Percentiles rank a stretch among this genome's conserved stretches.
These are phyloP conservation scores for Blumeriella jaapii DNA, from an alignment of 2,329 filamentous ascomycete genomes.

Conservation along the genomic window DNA sequence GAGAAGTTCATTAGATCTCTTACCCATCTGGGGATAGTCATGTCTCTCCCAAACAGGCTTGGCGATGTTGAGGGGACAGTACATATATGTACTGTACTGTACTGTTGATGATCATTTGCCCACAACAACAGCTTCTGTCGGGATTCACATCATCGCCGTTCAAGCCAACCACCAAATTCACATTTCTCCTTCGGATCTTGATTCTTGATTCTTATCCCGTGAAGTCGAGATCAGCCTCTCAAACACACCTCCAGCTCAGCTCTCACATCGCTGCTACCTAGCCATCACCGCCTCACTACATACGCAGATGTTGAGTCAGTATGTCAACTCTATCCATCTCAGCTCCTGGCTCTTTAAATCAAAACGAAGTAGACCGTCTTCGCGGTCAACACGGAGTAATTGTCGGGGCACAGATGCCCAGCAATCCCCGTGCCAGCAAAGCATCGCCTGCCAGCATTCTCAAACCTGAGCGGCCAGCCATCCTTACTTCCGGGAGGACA, in stretches of 20 bases:
- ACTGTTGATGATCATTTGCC: too few relatives aligned
- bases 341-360: constrained; percentile 24
- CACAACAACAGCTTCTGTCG: too few relatives aligned
- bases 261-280: constrained; percentile 7
- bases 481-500: too few relatives aligned
- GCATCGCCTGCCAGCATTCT: constrained; percentile 7
- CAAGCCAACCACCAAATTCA: too few relatives aligned
- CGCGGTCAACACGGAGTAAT: constrained; percentile 15
- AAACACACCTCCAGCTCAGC: constrained; percentile 2
- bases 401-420: constrained; percentile 10
- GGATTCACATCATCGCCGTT: too few relatives aligned
- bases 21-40: too few relatives aligned
- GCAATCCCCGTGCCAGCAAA: background rate
- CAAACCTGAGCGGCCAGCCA: constrained; percentile 10
- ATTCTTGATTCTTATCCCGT: too few relatives aligned
- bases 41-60: too few relatives aligned
- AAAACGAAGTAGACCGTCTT: constrained; percentile 22
- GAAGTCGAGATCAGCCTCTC: constrained; percentile 8
- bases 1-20: too few relatives aligned
- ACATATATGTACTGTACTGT: too few relatives aligned
- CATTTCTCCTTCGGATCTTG: too few relatives aligned
- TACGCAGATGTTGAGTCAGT: constrained; percentile 26
- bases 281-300: constrained; percentile 5
- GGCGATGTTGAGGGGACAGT: too few relatives aligned
- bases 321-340: constrained; percentile 25